phyloP scores from a whole-genome alignment of 805 yeast species.

The Saccharomycopsis microspora region DNA sequence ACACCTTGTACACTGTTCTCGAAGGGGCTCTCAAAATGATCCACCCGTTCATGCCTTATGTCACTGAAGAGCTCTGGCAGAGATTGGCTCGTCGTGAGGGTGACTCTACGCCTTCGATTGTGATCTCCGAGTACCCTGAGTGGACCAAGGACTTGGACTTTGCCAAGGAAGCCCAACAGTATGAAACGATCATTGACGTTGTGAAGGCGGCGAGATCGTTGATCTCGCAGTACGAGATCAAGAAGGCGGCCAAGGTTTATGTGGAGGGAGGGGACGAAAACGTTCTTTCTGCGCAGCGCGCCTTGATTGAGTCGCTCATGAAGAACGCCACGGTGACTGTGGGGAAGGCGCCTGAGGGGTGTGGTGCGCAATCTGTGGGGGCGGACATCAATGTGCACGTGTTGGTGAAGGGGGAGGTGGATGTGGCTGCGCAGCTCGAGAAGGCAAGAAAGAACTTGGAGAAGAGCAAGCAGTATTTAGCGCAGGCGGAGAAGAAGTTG shows the following conservation, averaged over 20 bases:
- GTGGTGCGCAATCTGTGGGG: conserved; percentile 74
- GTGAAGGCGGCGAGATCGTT: conserved; percentile 89
- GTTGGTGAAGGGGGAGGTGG: conserved; percentile 89
- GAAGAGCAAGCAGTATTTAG: conserved; percentile 31
- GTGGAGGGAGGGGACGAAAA: conserved; percentile 54
- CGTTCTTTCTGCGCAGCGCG: conserved; percentile 51
- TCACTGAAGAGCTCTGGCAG: conserved; percentile 99
- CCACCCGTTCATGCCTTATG: conserved; percentile 97
- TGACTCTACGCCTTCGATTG: conserved; percentile 62
- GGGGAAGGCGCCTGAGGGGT: conserved; percentile 70
- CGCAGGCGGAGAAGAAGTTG: conserved; percentile 20
- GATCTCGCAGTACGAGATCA: conserved; percentile 79
- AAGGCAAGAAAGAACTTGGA: conserved; percentile 72
- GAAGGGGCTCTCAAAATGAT: conserved; percentile 86
- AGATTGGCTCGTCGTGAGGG: conserved; percentile 81
- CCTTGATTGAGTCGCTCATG: conserved; percentile 82
- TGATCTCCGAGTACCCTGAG: conserved; percentile 70
- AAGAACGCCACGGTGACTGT: conserved; percentile 73
- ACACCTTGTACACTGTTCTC: conserved; percentile 84
- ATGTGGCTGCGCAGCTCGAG: conserved; percentile 78
- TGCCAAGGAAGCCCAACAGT: conserved; percentile 55
- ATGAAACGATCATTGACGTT: conserved; percentile 74
- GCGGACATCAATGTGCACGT: conserved; percentile 80
- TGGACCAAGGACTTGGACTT: conserved; percentile 52
- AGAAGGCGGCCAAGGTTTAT: conserved; percentile 78